A percentile compares a stretch with the other conserved stretches of the same genome.
phyloP scores from a whole-genome alignment of 2,329 filamentous ascomycete genomes.

The Aschersonia sp. region DNA sequence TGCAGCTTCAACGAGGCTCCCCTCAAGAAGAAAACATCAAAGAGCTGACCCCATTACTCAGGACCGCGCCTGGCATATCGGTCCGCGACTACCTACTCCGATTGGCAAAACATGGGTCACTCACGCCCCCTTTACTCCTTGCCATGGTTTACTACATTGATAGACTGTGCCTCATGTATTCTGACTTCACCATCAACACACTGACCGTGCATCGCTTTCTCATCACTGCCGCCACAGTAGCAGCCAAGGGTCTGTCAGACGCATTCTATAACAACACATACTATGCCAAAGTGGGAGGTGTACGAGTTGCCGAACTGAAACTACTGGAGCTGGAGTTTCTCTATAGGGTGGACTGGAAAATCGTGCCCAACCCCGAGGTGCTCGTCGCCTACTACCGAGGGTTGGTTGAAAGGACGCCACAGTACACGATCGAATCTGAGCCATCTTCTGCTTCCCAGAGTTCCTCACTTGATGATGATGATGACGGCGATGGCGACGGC shows the following conservation, averaged over 20 bases:
- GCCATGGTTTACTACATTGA: constrained; percentile 99
- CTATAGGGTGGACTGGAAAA: constrained; percentile 86
- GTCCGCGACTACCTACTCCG: constrained; percentile 88
- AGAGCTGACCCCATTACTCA: background rate
- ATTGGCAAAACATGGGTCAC: constrained; percentile 81
- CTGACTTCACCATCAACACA: constrained; percentile 90
- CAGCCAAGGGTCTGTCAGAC: constrained; percentile 89
- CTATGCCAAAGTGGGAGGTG: constrained; percentile 85
- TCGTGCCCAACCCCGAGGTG: constrained; percentile 88
- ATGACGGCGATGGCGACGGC: background rate
- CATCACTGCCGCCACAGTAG: constrained; percentile 89
- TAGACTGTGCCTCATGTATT: constrained; percentile 79
- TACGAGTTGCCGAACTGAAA: constrained; percentile 79
- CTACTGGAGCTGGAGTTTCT: constrained; percentile 88
- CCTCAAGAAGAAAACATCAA: too few species aligned
- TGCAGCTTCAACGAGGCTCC: too few species aligned
- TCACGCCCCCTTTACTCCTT: constrained; percentile 84
- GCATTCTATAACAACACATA: constrained; percentile 98
- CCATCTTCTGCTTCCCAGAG: constrained; percentile 1
- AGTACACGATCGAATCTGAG: constrained; percentile 34
- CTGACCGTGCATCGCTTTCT: constrained; percentile 94
- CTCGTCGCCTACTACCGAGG: constrained; percentile 87
- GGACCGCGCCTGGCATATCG: constrained; percentile 70
- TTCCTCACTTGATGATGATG: constrained; percentile 4
- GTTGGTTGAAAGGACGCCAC: constrained; percentile 53